These are phyloP conservation scores for Ascosphaera pollenicola DNA, from an alignment of 2,329 filamentous ascomycete genomes.

Conservation along the genomic window DNA sequence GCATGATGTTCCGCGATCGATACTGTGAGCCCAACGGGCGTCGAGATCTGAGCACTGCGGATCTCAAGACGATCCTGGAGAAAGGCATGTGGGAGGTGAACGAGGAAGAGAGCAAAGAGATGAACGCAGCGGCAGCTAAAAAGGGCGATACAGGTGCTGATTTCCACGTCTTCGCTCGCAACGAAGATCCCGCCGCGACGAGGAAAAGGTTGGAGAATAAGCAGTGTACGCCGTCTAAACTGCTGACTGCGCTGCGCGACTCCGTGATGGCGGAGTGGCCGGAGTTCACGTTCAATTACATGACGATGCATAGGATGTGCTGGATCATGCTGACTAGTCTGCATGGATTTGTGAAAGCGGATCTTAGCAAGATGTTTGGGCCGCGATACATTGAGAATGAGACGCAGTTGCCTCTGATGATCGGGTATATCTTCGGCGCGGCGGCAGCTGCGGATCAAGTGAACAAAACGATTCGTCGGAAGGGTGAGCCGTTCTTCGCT, in stretches of 20 bases:
- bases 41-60: slow-evolving; percentile 13
- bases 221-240: slow-evolving; percentile 6
- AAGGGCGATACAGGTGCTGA: slow-evolving; percentile 5
- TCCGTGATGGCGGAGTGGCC: slow-evolving; percentile 17
- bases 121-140: neutral
- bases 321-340: slow-evolving; percentile 23
- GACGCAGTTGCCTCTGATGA: no score
- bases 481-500: no score
- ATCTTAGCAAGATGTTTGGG: no score
- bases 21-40: slow-evolving; percentile 10
- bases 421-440: no score
- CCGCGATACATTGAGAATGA: no score
- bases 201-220: neutral
- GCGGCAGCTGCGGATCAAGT: no score
- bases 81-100: slow-evolving; percentile 9
- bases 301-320: slow-evolving; percentile 19
- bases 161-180: slow-evolving; percentile 1
- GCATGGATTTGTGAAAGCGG: no score
- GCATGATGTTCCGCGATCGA: slow-evolving; percentile 16
- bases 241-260: slow-evolving; percentile 13
- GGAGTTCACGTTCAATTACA: slow-evolving; percentile 24
- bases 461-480: no score
- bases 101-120: slow-evolving; percentile 7
- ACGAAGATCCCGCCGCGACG: no score
- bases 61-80: slow-evolving; percentile 16